Base-by-base conservation (phyloP, 2,329 filamentous ascomycete genomes). In the Alternaria sp. region DNA sequence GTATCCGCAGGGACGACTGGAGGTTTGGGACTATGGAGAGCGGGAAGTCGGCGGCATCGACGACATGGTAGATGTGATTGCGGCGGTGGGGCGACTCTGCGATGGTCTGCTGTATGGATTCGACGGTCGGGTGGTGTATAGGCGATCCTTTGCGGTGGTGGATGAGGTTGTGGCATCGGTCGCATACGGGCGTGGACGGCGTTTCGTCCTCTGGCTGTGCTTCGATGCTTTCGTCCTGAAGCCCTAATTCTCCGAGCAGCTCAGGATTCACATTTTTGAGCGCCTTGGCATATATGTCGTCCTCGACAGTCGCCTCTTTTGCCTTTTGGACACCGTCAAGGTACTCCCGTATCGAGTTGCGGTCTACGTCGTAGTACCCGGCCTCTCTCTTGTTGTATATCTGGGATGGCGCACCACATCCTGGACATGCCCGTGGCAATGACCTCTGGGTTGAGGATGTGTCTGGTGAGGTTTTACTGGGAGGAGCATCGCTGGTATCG, bases 31-130 rank as follows among this genome's bases (percentile, higher is more conserved):
- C 85, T 13, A 99, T 82, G 2, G 96, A 97, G 87, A 99, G 92
- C 19, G 96, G 96, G 68, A 99, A 98, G 80, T 99, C 96, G 64
- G 94, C 96, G 3, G 96, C 95, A 75, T 99, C 96, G 21, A 99
- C 83, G 25, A 99, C 86, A 80, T 99, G 96, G 77, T 98, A 99
- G 65, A 99, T 90, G 80, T 97, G 93, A 74, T 99, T 98, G 76
- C 92, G 88, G 77, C 92, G 92, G 81, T 96, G 90, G 0, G 94
- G 94, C 1, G 95, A 97, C 79, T 97, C 93, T 57, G 90, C 86
- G 56, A 99, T 91, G 15, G 93, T 97, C 66, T 93, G 90, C 68
- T 90, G 89, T 56, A 99, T 89, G 3, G 92, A 90, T 46, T 93
- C 87, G 66, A 97, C 86, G 1, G 90, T 90, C 0, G 96, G 96